Conservation (phyloP, 495 filamentous ascomycete species). For the Parachaetomium inaequale region DNA sequence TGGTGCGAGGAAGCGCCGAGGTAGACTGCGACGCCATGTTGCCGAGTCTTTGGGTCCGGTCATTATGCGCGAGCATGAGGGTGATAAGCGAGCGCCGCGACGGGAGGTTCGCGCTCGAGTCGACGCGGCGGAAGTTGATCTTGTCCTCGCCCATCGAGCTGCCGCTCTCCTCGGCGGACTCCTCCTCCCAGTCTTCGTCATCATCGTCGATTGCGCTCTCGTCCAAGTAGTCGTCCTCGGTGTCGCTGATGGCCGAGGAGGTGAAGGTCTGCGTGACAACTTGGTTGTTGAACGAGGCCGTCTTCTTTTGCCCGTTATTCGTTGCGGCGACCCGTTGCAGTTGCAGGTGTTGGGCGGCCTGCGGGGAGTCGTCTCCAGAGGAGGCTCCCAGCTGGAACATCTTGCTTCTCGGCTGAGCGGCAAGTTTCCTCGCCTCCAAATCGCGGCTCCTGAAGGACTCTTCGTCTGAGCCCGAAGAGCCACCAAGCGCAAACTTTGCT, state of each 20-base stretch:
- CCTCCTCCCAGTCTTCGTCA: constrained; percentile 84
- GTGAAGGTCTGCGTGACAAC: constrained; percentile 63
- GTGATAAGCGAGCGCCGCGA: constrained; percentile 88
- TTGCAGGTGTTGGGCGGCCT: constrained; percentile 65
- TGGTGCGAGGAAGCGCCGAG: constrained; percentile 70
- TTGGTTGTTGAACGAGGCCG: constrained; percentile 79
- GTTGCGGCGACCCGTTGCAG: constrained; percentile 44
- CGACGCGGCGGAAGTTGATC: constrained; percentile 80
- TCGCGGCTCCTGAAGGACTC: constrained; percentile 44
- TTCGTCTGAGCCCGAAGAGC: constrained; percentile 46
- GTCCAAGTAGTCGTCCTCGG: constrained; percentile 65
- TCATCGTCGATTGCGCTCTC: constrained; percentile 87
- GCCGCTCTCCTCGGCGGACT: constrained; percentile 84
- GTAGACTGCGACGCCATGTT: constrained; percentile 72
- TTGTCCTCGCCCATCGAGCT: constrained; percentile 76
- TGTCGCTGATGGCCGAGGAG: constrained; percentile 58
- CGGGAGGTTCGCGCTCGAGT: constrained; percentile 79
- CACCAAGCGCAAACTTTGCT: constrained; percentile 54
- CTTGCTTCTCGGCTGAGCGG: constrained; percentile 58
- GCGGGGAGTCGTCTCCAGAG: constrained; percentile 77
- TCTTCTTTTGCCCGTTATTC: constrained; percentile 59
- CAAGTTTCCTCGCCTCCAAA: constrained; percentile 48
- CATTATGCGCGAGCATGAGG: constrained; percentile 69
- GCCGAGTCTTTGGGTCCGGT: constrained; percentile 62
- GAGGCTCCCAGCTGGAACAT: constrained; percentile 81